Conservation (phyloP, 139 green algal genomes). For the Bryopsis sp. region DNA sequence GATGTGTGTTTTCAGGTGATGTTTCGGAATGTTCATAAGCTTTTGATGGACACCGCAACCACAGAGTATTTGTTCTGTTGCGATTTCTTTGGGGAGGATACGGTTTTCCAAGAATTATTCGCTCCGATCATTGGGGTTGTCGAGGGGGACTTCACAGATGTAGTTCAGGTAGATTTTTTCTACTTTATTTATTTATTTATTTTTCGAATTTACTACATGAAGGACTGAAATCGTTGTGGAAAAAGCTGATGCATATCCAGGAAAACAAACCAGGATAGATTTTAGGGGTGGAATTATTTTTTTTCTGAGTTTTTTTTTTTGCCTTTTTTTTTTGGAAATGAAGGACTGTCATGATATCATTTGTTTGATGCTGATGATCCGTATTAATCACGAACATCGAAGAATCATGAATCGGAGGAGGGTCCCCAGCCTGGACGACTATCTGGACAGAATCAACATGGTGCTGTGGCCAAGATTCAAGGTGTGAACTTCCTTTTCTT, state of each 20-base stretch:
- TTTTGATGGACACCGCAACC: slow-evolving; percentile 90
- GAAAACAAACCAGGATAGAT: too few relatives aligned
- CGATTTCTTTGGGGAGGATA: slow-evolving; percentile 83
- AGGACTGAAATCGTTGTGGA: too few relatives aligned
- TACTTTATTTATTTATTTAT: not conserved
- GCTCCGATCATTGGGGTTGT: slow-evolving; percentile 59
- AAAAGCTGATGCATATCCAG: too few relatives aligned
- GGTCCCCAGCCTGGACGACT: slow-evolving; percentile 79
- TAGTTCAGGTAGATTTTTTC: slow-evolving; percentile 1
- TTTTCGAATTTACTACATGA: too few relatives aligned
- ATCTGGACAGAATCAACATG: slow-evolving; percentile 89
- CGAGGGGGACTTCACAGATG: slow-evolving; percentile 39
- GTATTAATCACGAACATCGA: slow-evolving; percentile 79
- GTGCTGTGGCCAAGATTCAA: slow-evolving; percentile 90
- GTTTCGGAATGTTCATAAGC: slow-evolving; percentile 84
- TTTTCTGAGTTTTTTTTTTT: slow-evolving; percentile 1
- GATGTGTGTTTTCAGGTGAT: slow-evolving; percentile 43
- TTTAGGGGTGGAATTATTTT: too few relatives aligned
- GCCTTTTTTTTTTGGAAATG: not conserved
- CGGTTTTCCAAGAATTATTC: slow-evolving; percentile 69
- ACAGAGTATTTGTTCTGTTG: slow-evolving; percentile 88
- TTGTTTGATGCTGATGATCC: slow-evolving; percentile 88
- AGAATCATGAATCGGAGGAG: slow-evolving; percentile 60
- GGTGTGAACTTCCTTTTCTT: slow-evolving; percentile 33
- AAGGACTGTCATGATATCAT: slow-evolving; percentile 68